Evolutionary conservation across 768 basidiomycete species (phyloP).

Genomic region (Stropharia rugosoannulata): DNA sequence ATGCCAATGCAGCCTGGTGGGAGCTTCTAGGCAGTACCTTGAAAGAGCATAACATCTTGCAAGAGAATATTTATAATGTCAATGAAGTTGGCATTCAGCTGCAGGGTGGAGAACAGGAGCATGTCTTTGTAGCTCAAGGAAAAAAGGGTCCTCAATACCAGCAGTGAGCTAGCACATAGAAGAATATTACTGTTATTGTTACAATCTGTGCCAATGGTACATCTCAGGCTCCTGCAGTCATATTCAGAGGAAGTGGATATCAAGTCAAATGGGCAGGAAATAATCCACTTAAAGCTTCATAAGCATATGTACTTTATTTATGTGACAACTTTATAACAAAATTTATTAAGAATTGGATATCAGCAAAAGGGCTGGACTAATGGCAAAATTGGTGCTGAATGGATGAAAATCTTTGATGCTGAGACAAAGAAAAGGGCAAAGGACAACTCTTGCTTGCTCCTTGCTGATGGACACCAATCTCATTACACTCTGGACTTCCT

Average conservation of each 20-base stretch:
- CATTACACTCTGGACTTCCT: too few relatives aligned
- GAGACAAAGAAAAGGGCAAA: too few relatives aligned
- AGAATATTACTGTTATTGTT: slow-evolving; percentile 35
- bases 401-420: too few relatives aligned
- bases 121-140: too few relatives aligned
- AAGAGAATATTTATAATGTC: too few relatives aligned
- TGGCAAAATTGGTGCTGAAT: slow-evolving; percentile 30
- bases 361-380: slow-evolving; percentile 37
- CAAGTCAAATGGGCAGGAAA: slow-evolving; percentile 35
- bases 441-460: too few relatives aligned
- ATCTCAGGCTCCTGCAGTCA: slow-evolving; percentile 32
- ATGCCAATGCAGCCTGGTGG: too few relatives aligned
- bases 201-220: slow-evolving; percentile 41
- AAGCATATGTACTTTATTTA: slow-evolving; percentile 16
- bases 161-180: slow-evolving; percentile 22
- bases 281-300: slow-evolving; percentile 41
- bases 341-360: slow-evolving; percentile 25
- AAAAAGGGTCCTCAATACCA: slow-evolving; percentile 26
- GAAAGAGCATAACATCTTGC: too few relatives aligned
- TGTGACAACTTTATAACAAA: slow-evolving; percentile 8
- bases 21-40: too few relatives aligned
- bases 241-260: slow-evolving; percentile 37
- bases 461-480: too few relatives aligned
- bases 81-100: too few relatives aligned
- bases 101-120: too few relatives aligned